Base-by-base conservation (phyloP, 352 stramenopile species). In the Phytophthora vignae region DNA sequence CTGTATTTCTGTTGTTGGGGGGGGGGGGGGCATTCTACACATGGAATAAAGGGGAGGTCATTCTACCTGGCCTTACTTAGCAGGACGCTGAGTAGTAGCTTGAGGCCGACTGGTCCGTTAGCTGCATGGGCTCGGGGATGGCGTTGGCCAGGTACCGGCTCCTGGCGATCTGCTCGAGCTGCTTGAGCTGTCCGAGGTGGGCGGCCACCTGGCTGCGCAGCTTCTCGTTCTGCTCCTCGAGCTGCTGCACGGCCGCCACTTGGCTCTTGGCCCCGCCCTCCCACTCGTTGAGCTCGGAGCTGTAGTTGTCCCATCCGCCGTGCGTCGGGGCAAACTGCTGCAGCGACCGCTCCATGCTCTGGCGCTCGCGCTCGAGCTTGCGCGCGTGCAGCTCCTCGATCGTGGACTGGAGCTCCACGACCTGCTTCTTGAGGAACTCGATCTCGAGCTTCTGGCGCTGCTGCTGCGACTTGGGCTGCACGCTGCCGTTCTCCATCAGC, bases 191-290 rank as follows among this genome's bases (percentile, higher is more conserved):
- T 17, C 64, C 62, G 14, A 78, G 46, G 31, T 68, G 69, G 2
- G 53, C 48, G 2, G 73, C 55, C 27, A 87, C 60, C 60, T 79
- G 60, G 7, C 65, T 60, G 52, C 75, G 72, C 11, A 88, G 67
- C 42, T 78, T 83, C 22, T 64, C 40, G 60, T 88, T 88, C 61
- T 90, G 67, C 22, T 79, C 22, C 17, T 76, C 64, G 2, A 81
- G 74, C 48, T 73, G 64, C 3, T 80, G 67, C 10, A 64, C 69
- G 19, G 66, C 70, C 1, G 44, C 42, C 0, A 68, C 42, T 58
- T 81, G 78, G 2, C 50, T 58, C 66, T 67, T 64, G 0, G 71
- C 66, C 4, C 60, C 55, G 2, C 21, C 33, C 40, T 57, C 54
- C 68, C 70, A 79, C 3, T 68, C 27, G 21, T 66, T 59, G 12